These are phyloP conservation scores for Hypoxylon sp. DNA, from an alignment of 2,329 filamentous ascomycete genomes.

Conservation along the genomic window DNA sequence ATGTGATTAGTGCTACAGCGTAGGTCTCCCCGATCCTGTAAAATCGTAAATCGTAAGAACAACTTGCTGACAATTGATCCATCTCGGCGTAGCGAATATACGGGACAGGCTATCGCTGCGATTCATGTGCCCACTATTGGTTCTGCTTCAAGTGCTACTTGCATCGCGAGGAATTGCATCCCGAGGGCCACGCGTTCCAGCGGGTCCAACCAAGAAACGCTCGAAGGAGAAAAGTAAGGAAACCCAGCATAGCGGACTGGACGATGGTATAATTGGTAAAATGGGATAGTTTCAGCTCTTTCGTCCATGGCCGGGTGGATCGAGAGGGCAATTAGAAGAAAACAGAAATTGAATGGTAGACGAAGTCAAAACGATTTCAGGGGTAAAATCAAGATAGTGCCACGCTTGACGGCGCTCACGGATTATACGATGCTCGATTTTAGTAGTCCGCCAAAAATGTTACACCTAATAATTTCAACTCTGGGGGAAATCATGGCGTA, in stretches of 20 bases:
- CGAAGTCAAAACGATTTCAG: too few relatives aligned
- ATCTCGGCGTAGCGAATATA: not conserved
- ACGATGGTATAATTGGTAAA: not conserved
- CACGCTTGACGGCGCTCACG: too few relatives aligned
- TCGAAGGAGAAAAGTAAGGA: not conserved
- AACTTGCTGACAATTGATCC: conserved; percentile 8
- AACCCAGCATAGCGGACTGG: not conserved
- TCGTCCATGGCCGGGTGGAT: too few relatives aligned
- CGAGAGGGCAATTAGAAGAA: too few relatives aligned
- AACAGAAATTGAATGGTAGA: too few relatives aligned
- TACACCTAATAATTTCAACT: too few relatives aligned
- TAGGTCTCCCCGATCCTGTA: not conserved
- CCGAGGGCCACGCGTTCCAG: conserved; percentile 14
- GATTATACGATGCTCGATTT: too few relatives aligned
- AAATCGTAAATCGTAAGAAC: too few relatives aligned
- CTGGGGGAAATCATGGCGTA: too few relatives aligned
- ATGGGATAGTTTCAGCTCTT: not conserved
- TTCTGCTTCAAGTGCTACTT: conserved; percentile 22
- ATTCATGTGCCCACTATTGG: conserved; percentile 13
- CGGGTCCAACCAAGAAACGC: conserved; percentile 8
- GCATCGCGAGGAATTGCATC: conserved; percentile 9
- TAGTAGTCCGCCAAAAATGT: too few relatives aligned
- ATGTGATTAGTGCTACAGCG: conserved; percentile 10
- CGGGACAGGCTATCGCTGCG: conserved; percentile 14
- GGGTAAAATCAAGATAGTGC: too few relatives aligned